Conservation (phyloP, 2,329 filamentous ascomycete genomes). For the Neonectria hederae region DNA sequence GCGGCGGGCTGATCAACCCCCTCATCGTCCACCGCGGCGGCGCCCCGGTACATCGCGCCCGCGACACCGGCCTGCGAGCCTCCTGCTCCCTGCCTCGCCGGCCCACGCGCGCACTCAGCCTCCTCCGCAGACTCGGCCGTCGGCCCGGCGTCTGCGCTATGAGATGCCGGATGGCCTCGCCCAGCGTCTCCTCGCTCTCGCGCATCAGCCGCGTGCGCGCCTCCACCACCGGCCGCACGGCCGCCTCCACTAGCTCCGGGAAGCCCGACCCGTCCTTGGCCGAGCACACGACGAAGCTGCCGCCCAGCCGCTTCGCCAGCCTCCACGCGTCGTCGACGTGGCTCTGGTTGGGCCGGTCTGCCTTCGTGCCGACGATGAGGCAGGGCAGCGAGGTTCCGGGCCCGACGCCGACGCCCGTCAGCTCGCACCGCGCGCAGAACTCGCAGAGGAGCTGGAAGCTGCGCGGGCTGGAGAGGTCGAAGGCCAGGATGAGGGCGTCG, state of each 20-base stretch:
- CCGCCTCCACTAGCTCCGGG: conserved; percentile 15
- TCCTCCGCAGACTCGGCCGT: conserved; percentile 8
- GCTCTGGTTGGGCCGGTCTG: conserved; percentile 7
- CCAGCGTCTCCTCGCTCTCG: conserved; percentile 29
- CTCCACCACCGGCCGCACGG: conserved; percentile 24
- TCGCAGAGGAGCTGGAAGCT: conserved; percentile 29
- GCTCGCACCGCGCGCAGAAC: conserved; percentile 30
- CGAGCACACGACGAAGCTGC: conserved; percentile 20
- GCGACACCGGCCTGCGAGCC: conserved; percentile 4
- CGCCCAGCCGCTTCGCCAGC: conserved; percentile 25
- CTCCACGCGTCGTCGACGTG: conserved; percentile 22
- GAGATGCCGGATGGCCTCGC: conserved; percentile 20
- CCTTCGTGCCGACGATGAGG: conserved; percentile 28
- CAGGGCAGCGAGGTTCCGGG: conserved; percentile 28
- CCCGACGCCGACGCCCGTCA: conserved; percentile 23
- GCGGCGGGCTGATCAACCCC: conserved; percentile 6
- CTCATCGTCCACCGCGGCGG: conserved; percentile 32
- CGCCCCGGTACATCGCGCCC: conserved; percentile 24
- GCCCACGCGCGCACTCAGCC: conserved; percentile 2
- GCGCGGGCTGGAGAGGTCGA: conserved; percentile 22
- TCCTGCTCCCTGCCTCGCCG: conserved; percentile 3
- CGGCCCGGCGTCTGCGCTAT: conserved; percentile 1
- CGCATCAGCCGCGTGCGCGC: conserved; percentile 25
- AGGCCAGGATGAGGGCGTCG: conserved; percentile 30
- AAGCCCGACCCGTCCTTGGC: conserved; percentile 17